phyloP scores from a whole-genome alignment of 331 rosid species.

The Cydonia oblonga region DNA sequence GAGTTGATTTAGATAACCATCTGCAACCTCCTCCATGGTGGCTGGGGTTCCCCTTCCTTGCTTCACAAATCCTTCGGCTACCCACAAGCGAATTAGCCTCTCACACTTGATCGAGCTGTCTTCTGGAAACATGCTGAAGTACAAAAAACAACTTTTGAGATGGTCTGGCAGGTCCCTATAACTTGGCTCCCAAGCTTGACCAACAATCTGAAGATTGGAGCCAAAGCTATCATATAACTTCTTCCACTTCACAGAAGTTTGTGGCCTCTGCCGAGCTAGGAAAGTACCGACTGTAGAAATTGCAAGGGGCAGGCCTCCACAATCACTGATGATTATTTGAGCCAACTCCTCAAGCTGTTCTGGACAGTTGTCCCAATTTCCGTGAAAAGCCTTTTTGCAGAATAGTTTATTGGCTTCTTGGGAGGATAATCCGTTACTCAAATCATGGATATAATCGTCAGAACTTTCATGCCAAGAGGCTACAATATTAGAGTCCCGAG shows the following conservation, averaged over 20 bases:
- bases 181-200: not conserved
- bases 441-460: not conserved
- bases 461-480: not conserved
- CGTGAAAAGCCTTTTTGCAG: not conserved
- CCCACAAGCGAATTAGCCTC: conserved; percentile 13
- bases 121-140: conserved; percentile 10
- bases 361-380: not conserved
- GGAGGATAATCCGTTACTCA: not conserved
- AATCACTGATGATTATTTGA: not conserved
- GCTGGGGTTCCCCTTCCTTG: not conserved
- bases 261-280: not conserved
- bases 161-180: conserved; percentile 2
- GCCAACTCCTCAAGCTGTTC: not conserved
- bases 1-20: not conserved
- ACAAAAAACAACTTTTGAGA: conserved; percentile 8
- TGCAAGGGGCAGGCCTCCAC: conserved; percentile 9
- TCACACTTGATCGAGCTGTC: not conserved
- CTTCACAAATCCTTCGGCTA: conserved; percentile 7
- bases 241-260: not conserved
- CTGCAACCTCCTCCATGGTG: conserved; percentile 3
- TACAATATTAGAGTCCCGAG: not conserved
- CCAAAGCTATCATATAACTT: not conserved
- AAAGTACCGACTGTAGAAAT: not conserved
- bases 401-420: not conserved
- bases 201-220: not conserved